Conservation (phyloP, 768 basidiomycete species). For the Hortiboletus campestris region DNA sequence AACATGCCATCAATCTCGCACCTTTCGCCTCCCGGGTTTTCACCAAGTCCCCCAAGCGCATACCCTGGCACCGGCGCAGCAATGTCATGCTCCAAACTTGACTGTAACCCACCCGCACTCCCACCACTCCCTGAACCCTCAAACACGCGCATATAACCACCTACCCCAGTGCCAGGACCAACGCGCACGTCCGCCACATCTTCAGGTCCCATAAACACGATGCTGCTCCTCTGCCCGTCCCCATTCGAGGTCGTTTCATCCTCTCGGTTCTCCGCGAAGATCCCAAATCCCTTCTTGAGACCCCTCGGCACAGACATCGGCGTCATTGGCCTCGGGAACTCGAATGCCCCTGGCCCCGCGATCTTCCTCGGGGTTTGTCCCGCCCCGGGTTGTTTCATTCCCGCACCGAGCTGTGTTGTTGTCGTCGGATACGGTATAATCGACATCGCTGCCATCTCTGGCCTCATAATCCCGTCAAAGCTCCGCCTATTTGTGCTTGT, state of each 20-base stretch:
- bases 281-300: slow-evolving; percentile 8
- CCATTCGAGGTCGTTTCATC: neutral
- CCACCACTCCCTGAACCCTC: slow-evolving; percentile 4
- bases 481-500: slow-evolving; percentile 12
- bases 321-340: slow-evolving; percentile 20
- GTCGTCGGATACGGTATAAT: slow-evolving; percentile 21
- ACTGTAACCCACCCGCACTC: neutral
- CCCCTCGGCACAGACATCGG: slow-evolving; percentile 17
- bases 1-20: slow-evolving; percentile 3
- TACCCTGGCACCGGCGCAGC: slow-evolving; percentile 20
- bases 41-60: slow-evolving; percentile 3
- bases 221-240: neutral
- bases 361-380: slow-evolving; percentile 23
- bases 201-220: slow-evolving; percentile 2
- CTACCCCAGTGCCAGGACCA: neutral
- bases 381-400: neutral
- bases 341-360: slow-evolving; percentile 2
- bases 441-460: slow-evolving; percentile 21
- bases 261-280: slow-evolving; percentile 2
- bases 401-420: slow-evolving; percentile 1
- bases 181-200: neutral
- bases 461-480: slow-evolving; percentile 25
- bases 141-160: slow-evolving; percentile 27
- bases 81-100: slow-evolving; percentile 9
- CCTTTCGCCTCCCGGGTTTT: neutral